phyloP scores from a whole-genome alignment of 805 yeast genomes.

The Spathaspora gorwiae region DNA sequence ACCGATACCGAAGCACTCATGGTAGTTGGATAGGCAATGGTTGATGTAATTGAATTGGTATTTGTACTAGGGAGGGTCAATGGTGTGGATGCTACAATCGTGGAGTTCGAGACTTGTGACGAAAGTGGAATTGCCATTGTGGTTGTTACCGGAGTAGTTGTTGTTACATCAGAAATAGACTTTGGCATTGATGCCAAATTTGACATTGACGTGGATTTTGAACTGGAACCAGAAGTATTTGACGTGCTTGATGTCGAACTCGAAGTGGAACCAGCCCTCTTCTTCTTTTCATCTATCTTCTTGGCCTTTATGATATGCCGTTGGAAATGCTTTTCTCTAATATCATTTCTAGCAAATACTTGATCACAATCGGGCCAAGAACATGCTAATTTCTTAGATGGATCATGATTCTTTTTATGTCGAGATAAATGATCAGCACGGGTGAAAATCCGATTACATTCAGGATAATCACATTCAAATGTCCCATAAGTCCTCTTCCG shows the following conservation, averaged over 20 bases:
- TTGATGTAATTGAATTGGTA: not conserved
- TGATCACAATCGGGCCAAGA: slow-evolving; percentile 15
- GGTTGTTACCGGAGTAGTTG: not conserved
- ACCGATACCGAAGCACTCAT: not conserved
- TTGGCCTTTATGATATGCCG: slow-evolving; percentile 11
- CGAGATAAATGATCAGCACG: slow-evolving; percentile 60
- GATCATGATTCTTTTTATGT: slow-evolving; percentile 52
- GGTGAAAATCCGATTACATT: slow-evolving; percentile 50
- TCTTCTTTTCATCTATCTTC: not conserved
- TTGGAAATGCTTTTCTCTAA: slow-evolving; percentile 17
- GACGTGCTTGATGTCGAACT: not conserved
- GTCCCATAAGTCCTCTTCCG: slow-evolving; percentile 18
- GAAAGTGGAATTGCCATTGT: not conserved
- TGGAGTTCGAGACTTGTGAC: not conserved
- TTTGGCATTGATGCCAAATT: not conserved
- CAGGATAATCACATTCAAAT: slow-evolving; percentile 37
- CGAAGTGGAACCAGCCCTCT: not conserved
- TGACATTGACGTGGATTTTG: not conserved
- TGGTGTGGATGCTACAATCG: not conserved
- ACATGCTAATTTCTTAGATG: slow-evolving; percentile 10
- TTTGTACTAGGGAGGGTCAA: not conserved
- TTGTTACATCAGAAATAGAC: not conserved
- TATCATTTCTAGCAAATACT: slow-evolving; percentile 17
- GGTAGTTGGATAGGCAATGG: not conserved
- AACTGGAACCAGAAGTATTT: not conserved